Evolutionary conservation across 768 basidiomycete species (phyloP).

Genomic region (Macrolepiota fuliginosa): DNA sequence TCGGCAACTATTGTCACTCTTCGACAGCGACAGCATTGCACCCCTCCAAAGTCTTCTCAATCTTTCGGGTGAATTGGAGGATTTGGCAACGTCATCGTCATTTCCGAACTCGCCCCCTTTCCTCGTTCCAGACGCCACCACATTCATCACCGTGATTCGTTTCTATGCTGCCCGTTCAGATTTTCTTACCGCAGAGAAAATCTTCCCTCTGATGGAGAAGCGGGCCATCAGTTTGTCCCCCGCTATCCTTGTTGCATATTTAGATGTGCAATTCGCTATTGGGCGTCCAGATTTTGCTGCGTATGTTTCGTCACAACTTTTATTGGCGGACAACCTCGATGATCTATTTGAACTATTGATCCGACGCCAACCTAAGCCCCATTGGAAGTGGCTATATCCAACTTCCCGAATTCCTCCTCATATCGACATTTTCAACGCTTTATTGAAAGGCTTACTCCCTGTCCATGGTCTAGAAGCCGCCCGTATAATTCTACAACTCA

Average conservation of each 20-base stretch:
- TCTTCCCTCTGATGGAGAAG: conserved; percentile 46
- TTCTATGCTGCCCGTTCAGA: conserved; percentile 44
- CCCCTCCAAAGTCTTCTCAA: conserved; percentile 1
- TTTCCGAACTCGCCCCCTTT: conserved; percentile 1
- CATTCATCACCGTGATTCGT: conserved; percentile 64
- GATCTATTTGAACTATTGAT: conserved; percentile 22
- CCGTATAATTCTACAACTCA: conserved; percentile 46
- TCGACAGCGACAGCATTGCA: conserved; percentile 26
- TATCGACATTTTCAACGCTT: conserved; percentile 57
- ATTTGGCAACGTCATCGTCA: not conserved
- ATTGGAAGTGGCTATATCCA: conserved; percentile 18
- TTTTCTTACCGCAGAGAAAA: conserved; percentile 40
- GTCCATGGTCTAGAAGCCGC: conserved; percentile 49
- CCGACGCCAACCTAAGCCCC: conserved; percentile 7
- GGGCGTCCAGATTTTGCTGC: conserved; percentile 50
- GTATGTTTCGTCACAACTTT: not conserved
- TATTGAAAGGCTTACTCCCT: conserved; percentile 49
- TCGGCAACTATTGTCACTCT: conserved; percentile 45
- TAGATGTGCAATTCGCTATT: conserved; percentile 51
- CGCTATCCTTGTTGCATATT: conserved; percentile 48
- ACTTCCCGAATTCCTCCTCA: conserved; percentile 32
- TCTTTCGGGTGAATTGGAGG: not conserved
- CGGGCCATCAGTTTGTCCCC: conserved; percentile 43
- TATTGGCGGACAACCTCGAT: not conserved
- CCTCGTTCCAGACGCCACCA: conserved; percentile 49